phyloP scores from a whole-genome alignment of 2,329 filamentous ascomycete genomes.

The Samsoniella hepiali region DNA sequence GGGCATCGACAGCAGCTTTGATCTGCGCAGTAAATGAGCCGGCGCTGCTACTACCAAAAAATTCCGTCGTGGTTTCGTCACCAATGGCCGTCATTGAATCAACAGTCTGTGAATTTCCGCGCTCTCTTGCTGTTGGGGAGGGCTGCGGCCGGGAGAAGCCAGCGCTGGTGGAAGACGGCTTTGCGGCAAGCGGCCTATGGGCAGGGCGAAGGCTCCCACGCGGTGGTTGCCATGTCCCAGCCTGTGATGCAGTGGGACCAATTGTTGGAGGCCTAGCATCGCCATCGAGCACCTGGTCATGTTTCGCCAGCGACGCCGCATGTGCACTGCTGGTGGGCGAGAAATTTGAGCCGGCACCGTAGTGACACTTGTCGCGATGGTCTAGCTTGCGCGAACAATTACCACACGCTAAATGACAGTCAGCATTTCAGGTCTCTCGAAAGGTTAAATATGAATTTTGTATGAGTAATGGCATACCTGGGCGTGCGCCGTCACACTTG shows the following conservation, averaged over 20 bases:
- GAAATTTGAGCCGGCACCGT: constrained; percentile 21
- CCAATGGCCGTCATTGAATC: constrained; percentile 46
- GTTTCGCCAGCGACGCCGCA: background rate
- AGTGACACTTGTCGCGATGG: constrained; percentile 29
- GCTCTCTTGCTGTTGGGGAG: background rate
- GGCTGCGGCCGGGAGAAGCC: background rate
- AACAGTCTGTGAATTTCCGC: constrained; percentile 33
- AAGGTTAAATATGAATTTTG: background rate
- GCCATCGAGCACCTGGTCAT: background rate
- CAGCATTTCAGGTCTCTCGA: background rate
- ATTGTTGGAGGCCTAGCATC: background rate
- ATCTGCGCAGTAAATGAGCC: constrained; percentile 47
- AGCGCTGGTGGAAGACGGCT: background rate
- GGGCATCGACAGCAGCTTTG: constrained; percentile 39
- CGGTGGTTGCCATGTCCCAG: background rate
- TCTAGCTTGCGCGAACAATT: constrained; percentile 31
- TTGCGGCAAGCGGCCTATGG: constrained; percentile 12
- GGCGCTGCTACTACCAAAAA: constrained; percentile 46
- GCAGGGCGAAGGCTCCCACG: background rate
- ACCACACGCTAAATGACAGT: constrained; percentile 28
- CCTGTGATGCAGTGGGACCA: background rate
- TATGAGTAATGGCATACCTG: constrained; percentile 27
- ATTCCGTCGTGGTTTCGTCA: constrained; percentile 39
- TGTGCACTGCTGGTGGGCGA: background rate
- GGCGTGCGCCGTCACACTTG: constrained; percentile 40